A percentile compares a stretch with the other conserved stretches of the same genome.
Conservation (phyloP, 2,329 filamentous ascomycete genomes). For the Mycosphaerella sp. region DNA sequence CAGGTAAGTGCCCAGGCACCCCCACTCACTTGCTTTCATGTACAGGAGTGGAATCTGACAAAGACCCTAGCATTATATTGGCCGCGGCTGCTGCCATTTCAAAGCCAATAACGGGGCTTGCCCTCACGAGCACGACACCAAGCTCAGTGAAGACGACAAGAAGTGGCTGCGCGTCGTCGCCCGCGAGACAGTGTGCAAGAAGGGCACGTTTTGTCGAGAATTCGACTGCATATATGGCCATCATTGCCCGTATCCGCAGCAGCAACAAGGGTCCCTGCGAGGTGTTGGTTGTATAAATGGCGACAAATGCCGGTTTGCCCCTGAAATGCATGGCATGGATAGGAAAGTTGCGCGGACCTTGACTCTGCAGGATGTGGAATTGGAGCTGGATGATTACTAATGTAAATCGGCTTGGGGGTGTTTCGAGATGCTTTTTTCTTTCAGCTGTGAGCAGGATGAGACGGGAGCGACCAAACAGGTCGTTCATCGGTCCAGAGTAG, state of each 20-base stretch:
- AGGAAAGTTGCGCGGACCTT: conserved; percentile 48
- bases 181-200: conserved; percentile 57
- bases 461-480: too few relatives aligned
- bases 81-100: conserved; percentile 51
- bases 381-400: not conserved
- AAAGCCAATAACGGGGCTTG: conserved; percentile 45
- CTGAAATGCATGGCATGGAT: conserved; percentile 54
- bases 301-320: conserved; percentile 53
- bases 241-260: conserved; percentile 50
- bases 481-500: too few relatives aligned
- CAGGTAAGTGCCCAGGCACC: conserved; percentile 29
- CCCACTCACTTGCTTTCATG: not conserved
- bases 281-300: conserved; percentile 54
- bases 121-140: conserved; percentile 51
- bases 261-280: conserved; percentile 38
- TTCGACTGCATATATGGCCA: conserved; percentile 59
- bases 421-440: too few relatives aligned
- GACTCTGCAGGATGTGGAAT: conserved; percentile 16
- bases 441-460: too few relatives aligned
- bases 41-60: not conserved
- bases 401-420: too few relatives aligned
- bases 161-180: conserved; percentile 53
- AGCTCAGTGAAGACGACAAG: conserved; percentile 49
- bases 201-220: conserved; percentile 53
- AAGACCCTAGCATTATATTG: conserved; percentile 44